These are phyloP conservation scores for Solanum chiquidenum DNA, from an alignment of 257 asterid genomes.

Conservation along the genomic window DNA sequence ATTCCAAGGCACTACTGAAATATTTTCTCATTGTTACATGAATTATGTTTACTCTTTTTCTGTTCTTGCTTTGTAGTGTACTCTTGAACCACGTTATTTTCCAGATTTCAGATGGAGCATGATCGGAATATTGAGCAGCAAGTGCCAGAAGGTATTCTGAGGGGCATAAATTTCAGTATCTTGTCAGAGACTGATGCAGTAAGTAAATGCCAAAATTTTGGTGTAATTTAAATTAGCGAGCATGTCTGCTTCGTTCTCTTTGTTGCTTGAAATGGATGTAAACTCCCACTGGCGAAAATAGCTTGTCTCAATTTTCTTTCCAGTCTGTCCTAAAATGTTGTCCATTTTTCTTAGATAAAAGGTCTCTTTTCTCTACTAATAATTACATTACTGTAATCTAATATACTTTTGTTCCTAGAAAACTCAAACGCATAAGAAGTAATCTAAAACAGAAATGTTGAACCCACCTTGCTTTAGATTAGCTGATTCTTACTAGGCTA, in stretches of 20 bases:
- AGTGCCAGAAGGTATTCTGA: slow-evolving; percentile 36
- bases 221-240: background rate
- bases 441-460: background rate
- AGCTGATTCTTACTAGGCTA: background rate
- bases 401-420: background rate
- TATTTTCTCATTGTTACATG: background rate
- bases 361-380: background rate
- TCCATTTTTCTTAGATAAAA: background rate
- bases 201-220: slow-evolving; percentile 20
- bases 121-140: slow-evolving; percentile 32
- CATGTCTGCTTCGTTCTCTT: background rate
- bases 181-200: slow-evolving; percentile 79
- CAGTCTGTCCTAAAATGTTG: background rate
- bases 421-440: background rate
- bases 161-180: slow-evolving; percentile 46
- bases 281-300: background rate
- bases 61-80: background rate
- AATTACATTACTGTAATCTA: background rate
- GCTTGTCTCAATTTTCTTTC: background rate
- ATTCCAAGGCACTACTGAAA: background rate
- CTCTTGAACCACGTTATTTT: background rate
- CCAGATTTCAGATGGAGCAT: slow-evolving; percentile 34
- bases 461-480: background rate
- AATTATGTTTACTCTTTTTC: background rate
- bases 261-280: background rate